Evolutionary conservation across 2,329 filamentous ascomycete genomes (phyloP).

Genomic region (Nemania diffusa): DNA sequence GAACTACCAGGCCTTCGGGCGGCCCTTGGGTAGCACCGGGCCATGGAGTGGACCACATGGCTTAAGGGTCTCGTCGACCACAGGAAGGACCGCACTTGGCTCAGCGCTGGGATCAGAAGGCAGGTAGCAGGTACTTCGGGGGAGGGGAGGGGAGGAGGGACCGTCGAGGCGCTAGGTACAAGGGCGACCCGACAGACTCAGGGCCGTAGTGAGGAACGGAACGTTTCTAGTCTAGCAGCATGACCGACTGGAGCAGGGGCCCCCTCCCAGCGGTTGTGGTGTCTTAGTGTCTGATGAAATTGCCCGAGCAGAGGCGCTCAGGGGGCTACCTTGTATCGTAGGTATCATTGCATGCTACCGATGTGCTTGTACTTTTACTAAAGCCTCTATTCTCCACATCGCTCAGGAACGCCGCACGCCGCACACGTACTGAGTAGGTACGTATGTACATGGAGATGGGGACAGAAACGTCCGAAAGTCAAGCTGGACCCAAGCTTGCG

Average conservation of each 20-base stretch:
- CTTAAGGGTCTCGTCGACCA: conserved; percentile 45
- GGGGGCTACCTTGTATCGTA: too few species aligned
- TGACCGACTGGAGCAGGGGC: conserved; percentile 37
- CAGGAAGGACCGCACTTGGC: conserved; percentile 21
- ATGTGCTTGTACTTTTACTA: conserved; percentile 28
- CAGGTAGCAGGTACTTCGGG: not conserved
- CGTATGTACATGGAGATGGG: too few species aligned
- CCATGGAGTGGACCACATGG: conserved; percentile 47
- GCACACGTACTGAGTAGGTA: too few species aligned
- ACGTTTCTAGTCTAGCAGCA: conserved; percentile 13
- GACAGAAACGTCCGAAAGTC: too few species aligned
- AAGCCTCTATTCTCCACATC: conserved; percentile 17
- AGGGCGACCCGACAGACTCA: conserved; percentile 27
- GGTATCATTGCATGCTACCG: conserved; percentile 47
- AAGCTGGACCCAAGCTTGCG: too few species aligned
- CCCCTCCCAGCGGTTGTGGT: conserved; percentile 50
- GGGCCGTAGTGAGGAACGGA: not conserved
- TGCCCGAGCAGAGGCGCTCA: too few species aligned
- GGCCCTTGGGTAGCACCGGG: conserved; percentile 43
- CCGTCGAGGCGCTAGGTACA: too few species aligned
- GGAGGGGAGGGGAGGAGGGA: not conserved
- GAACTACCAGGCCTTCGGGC: conserved; percentile 40
- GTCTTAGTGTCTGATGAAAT: conserved; percentile 56
- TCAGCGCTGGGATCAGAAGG: conserved; percentile 8
- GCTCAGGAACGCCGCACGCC: conserved; percentile 1